A percentile compares a stretch with the other conserved stretches of the same genome.
Evolutionary conservation across 2,329 filamentous ascomycete genomes (phyloP).

Genomic region (Verruconis gallopava): DNA sequence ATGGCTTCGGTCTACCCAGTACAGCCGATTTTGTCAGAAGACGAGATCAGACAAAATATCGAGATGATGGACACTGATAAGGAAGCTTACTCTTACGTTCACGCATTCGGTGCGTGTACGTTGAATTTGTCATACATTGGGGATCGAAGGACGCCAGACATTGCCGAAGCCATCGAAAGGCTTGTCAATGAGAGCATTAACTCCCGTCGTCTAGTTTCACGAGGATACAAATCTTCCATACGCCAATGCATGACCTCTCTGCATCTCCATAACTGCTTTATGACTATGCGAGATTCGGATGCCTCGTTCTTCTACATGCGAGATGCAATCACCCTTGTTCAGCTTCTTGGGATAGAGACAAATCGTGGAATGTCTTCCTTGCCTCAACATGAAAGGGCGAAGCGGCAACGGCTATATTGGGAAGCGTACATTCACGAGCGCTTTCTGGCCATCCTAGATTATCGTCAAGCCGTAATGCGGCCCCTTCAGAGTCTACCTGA

Average conservation of each 20-base stretch:
- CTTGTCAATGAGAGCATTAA: slow-evolving; percentile 25
- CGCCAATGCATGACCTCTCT: slow-evolving; percentile 38
- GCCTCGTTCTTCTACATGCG: slow-evolving; percentile 39
- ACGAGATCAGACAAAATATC: slow-evolving; percentile 25
- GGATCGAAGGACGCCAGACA: slow-evolving; percentile 20
- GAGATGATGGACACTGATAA: slow-evolving; percentile 24
- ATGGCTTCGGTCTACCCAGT: slow-evolving; percentile 34
- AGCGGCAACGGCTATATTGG: slow-evolving; percentile 41
- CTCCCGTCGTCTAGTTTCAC: slow-evolving; percentile 24
- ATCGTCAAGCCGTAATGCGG: slow-evolving; percentile 30
- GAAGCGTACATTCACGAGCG: slow-evolving; percentile 44
- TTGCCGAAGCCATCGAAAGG: slow-evolving; percentile 21
- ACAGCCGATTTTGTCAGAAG: slow-evolving; percentile 32
- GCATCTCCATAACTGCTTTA: slow-evolving; percentile 40
- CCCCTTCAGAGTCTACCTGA: slow-evolving; percentile 27
- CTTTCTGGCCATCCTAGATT: slow-evolving; percentile 40
- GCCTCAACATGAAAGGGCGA: slow-evolving; percentile 25
- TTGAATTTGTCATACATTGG: slow-evolving; percentile 29
- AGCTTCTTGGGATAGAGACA: slow-evolving; percentile 33
- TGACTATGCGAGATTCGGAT: slow-evolving; percentile 36
- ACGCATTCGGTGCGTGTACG: slow-evolving; percentile 33
- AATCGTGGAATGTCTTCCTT: slow-evolving; percentile 22
- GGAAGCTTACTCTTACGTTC: slow-evolving; percentile 30
- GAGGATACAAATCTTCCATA: slow-evolving; percentile 30
- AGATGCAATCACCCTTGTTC: slow-evolving; percentile 35